These are phyloP conservation scores for Tylopilus sp. DNA, from an alignment of 1,284 basidiomycete species.

Conservation along the genomic window DNA sequence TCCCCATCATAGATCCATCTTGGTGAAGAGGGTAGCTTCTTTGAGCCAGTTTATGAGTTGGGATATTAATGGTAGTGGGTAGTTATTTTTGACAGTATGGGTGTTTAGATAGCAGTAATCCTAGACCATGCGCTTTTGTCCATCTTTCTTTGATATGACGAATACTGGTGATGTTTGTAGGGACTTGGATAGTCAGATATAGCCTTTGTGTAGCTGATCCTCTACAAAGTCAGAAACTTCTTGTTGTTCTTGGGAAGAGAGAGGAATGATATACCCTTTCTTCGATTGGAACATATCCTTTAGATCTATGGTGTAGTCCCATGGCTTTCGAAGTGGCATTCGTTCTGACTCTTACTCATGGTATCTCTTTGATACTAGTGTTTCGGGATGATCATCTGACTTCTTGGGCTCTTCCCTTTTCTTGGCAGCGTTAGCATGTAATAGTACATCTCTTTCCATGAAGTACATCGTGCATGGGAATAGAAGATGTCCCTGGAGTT, in stretches of 20 bases:
- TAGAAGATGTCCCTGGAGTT: too few relatives aligned
- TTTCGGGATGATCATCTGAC: too few relatives aligned
- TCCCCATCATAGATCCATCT: neutral
- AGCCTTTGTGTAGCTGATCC: neutral
- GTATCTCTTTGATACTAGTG: neutral
- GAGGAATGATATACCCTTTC: neutral
- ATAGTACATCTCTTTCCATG: too few relatives aligned
- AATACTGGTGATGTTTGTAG: too few relatives aligned
- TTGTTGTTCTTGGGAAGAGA: neutral
- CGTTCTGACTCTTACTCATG: neutral
- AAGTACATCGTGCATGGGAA: too few relatives aligned
- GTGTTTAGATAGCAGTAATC: neutral
- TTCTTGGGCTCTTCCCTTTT: too few relatives aligned
- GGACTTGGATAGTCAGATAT: neutral
- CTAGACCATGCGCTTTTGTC: neutral
- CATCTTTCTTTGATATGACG: neutral
- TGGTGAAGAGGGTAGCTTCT: neutral
- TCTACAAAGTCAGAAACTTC: neutral
- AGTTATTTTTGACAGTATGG: neutral
- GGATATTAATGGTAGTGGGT: neutral
- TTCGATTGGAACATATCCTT: neutral
- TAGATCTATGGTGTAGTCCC: too few relatives aligned
- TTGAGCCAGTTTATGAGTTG: neutral
- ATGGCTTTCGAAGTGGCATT: neutral
- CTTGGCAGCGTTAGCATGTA: too few relatives aligned